These are phyloP conservation scores for Gymnopilus dilepis DNA, from an alignment of 768 basidiomycete species.

Conservation along the genomic window DNA sequence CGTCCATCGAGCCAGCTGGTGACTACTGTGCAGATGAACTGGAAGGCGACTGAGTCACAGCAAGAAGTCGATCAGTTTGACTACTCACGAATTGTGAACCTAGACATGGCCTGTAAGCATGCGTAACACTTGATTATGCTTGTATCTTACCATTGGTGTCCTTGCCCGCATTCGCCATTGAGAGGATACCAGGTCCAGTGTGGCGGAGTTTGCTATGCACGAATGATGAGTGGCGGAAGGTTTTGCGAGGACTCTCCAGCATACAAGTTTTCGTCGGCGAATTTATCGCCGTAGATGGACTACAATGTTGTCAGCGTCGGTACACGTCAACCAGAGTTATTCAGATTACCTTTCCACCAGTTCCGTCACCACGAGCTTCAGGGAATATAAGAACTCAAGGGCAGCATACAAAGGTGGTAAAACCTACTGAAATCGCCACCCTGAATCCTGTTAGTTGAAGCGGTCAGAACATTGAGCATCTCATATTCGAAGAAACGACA, in stretches of 20 bases:
- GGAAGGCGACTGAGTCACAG: slow-evolving; percentile 19
- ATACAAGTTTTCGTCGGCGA: slow-evolving; percentile 96
- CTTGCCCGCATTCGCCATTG: slow-evolving; percentile 94
- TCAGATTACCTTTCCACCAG: slow-evolving; percentile 79
- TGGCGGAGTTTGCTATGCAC: slow-evolving; percentile 88
- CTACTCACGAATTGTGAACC: slow-evolving; percentile 87
- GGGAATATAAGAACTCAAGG: slow-evolving; percentile 8
- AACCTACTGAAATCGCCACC: slow-evolving; percentile 96
- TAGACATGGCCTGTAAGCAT: slow-evolving; percentile 32
- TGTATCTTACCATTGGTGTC: slow-evolving; percentile 82
- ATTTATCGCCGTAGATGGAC: slow-evolving; percentile 91
- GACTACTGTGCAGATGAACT: slow-evolving; percentile 92
- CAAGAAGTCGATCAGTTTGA: background rate
- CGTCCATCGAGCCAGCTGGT: slow-evolving; percentile 92
- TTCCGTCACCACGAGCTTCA: slow-evolving; percentile 82
- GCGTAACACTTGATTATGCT: background rate
- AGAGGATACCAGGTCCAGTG: slow-evolving; percentile 83
- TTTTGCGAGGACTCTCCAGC: slow-evolving; percentile 24
- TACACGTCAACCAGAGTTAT: background rate
- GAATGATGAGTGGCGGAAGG: slow-evolving; percentile 7
- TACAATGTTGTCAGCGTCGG: slow-evolving; percentile 29
- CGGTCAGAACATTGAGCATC: background rate
- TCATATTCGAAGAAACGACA: slow-evolving; percentile 24
- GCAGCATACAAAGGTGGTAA: background rate
- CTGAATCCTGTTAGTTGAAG: slow-evolving; percentile 72